Base-by-base conservation (phyloP, 768 basidiomycete species). In the Lenzites betulinus region DNA sequence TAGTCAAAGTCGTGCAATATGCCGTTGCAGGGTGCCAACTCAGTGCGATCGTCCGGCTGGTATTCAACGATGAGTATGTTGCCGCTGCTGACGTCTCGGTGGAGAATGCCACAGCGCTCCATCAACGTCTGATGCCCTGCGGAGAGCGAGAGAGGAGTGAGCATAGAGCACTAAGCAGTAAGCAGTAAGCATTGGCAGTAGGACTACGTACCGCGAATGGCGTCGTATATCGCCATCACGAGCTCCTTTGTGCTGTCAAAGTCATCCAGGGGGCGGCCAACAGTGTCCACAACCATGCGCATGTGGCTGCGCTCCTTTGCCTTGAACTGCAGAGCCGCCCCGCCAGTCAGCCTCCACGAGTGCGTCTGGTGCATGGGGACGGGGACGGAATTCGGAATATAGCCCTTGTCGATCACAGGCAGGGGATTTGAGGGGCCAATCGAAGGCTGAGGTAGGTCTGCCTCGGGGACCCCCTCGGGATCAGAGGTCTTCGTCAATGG, bases 171-270 rank as follows among this genome's bases (percentile, higher is more conserved):
- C n/a, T n/a, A n/a, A n/a, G 23, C 6, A 28, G 11, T 26, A 26
- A 25, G 11, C n/a, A 25, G 16, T 7, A 13, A n/a, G 58, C 22
- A 18, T 15, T 11, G 7, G 13, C 22, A 33, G 4, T 33, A 33
- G 1, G 4, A 13, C 7, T 15, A 51, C 60, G 12, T 20, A 62
- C 64, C 64, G 28, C 35, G 18, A 18, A 65, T 59, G 0, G 60
- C 64, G 35, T 65, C 60, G 18, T 46, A 51, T 0, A 65, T 36
- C 4, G 58, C 60, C n/a, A 42, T 28, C 5, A 58, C 53, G 33
- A 65, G 43, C 48, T 61, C 60, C 12, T 48, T 43, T 5, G 64
- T 65, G 23, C 41, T 44, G 13, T 20, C 22, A 23, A 62, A 61
- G 3, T 28, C 2, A 22, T n/a, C 38, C 28, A 65, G 43, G 0